Base-by-base conservation (phyloP, 2,329 filamentous ascomycete genomes). In the Sporothrix humicola region DNA sequence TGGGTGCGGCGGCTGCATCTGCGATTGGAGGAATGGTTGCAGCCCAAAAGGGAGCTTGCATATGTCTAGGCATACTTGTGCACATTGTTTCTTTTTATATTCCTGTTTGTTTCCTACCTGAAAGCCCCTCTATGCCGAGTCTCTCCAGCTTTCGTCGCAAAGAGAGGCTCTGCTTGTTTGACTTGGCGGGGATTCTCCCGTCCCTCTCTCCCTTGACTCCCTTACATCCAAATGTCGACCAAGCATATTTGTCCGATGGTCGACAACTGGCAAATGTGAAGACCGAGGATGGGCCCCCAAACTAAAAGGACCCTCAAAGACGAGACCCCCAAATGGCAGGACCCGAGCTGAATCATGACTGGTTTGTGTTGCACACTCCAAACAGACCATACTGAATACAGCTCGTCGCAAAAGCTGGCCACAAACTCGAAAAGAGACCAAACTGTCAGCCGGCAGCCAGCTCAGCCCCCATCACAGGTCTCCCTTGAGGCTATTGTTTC, bases 31-130 rank as follows among this genome's bases (percentile, higher is more conserved):
- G 12, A 15, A 10, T 23, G 17, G 4, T 56, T 52, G 56, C 56
- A 44, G 42, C 56, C 54, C 42, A 50, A 50, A 37, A 71, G 37
- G n/a, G n/a, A 48, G 2, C 54, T 6, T 48, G 37, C 54, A 71
- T n/a, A 37, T 46, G 69, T 23, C 69, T 9, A 71, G 69, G 54
- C 69, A 48, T 17, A 59, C 31, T 71, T 26, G 37, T 59, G 8
- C 54, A 10, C 20, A 23, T 63, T 20, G 20, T 66, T 20, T 66
- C 20, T 31, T 71, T 61, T 59, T 46, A 26, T 50, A 2, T 65
- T 44, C 31, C 31, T 37, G 31, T 37, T 37, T 37, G 31, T 37
- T 6, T 37, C 31, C 31, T 37, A 5, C 4, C 31, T 37, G 31
- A 37, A 7, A 37, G 23, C 59, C 20, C 37, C 59, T 44, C 59